A percentile compares a stretch with the other conserved stretches of the same genome.
Conservation (phyloP, 768 basidiomycete genomes). For the Boletus rubescentipes region DNA sequence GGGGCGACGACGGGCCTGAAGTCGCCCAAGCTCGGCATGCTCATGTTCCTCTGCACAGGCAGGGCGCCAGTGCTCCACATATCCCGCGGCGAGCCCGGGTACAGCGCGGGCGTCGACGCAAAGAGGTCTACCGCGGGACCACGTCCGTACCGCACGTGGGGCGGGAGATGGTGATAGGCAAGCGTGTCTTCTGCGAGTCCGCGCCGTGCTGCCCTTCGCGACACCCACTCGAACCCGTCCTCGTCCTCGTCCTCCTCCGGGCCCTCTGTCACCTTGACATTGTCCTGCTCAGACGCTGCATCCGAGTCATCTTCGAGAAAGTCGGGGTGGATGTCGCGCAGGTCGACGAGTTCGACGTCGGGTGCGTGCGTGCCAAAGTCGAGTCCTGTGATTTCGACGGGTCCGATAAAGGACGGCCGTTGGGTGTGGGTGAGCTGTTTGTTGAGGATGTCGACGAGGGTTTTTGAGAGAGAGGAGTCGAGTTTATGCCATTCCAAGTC, state of each 20-base stretch:
- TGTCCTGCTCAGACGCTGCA: conserved; percentile 32
- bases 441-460: conserved; percentile 76
- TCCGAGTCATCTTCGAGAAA: conserved; percentile 77
- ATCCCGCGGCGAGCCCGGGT: conserved; percentile 39
- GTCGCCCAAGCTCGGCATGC: conserved; percentile 40
- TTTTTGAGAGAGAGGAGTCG: conserved; percentile 65
- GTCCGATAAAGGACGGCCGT: conserved; percentile 94
- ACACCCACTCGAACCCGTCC: conserved; percentile 84
- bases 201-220: conserved; percentile 56
- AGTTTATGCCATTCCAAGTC: conserved; percentile 93
- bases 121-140: conserved; percentile 59
- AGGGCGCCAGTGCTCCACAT: conserved; percentile 39
- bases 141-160: conserved; percentile 67
- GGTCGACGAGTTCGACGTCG: conserved; percentile 85
- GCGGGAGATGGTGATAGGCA: conserved; percentile 69
- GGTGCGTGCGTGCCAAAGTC: conserved; percentile 85
- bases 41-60: conserved; percentile 23
- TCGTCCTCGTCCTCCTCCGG: conserved; percentile 55
- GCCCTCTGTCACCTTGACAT: conserved; percentile 49
- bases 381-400: conserved; percentile 80
- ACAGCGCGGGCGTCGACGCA: conserved; percentile 50
- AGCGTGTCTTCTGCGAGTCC: conserved; percentile 51
- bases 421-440: conserved; percentile 65
- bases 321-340: conserved; percentile 92
- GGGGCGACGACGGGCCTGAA: conserved; percentile 32